A percentile compares a stretch with the other conserved stretches of the same genome.
Conservation (phyloP, 306 rosid species). For the Acacia confusa region DNA sequence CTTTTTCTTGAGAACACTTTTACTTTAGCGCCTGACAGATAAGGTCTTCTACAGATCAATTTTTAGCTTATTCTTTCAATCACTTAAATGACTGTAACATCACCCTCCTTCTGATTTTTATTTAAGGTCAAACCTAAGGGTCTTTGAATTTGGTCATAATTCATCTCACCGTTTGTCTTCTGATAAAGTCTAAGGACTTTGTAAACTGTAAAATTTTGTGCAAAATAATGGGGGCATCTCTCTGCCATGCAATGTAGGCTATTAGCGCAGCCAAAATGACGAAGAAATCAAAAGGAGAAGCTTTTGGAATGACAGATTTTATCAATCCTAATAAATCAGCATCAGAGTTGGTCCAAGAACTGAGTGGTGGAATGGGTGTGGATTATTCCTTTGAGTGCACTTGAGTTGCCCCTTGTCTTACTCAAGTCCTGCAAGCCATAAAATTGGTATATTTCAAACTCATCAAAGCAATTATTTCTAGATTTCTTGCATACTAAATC, state of each 20-base stretch:
- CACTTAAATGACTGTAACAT: background rate
- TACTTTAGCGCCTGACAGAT: background rate
- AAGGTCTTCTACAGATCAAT: background rate
- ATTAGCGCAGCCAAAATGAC: slow-evolving; percentile 42
- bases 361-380: slow-evolving; percentile 54
- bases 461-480: background rate
- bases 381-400: slow-evolving; percentile 63
- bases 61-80: background rate
- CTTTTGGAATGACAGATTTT: slow-evolving; percentile 53
- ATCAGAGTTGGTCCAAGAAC: slow-evolving; percentile 42
- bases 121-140: background rate
- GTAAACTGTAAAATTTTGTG: too few species aligned
- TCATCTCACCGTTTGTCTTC: background rate
- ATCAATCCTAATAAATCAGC: slow-evolving; percentile 43
- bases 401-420: slow-evolving; percentile 37
- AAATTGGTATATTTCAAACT: slow-evolving; percentile 37
- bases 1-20: background rate
- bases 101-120: background rate
- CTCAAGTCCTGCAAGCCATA: slow-evolving; percentile 50
- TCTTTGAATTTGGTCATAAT: background rate
- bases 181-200: background rate
- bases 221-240: background rate
- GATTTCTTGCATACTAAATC: background rate
- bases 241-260: slow-evolving; percentile 31
- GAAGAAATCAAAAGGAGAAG: slow-evolving; percentile 41